Evolutionary conservation across 179 eudicot genomes (phyloP), one percentile per base, ranked within the genome.

Genomic region (Camellia oleifera): DNA sequence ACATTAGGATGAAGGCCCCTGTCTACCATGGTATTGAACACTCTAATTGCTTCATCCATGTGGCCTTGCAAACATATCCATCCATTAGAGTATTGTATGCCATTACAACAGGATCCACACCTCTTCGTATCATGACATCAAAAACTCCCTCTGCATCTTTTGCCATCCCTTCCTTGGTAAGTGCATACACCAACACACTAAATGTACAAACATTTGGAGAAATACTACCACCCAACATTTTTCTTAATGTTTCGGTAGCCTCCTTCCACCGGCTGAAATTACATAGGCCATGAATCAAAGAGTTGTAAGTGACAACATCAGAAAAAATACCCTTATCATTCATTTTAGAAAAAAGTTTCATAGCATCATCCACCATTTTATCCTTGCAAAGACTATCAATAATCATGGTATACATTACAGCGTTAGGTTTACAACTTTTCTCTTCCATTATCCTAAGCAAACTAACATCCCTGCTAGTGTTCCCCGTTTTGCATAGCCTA

Each of bases 231-330:
- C 14, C 32, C 68, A 23, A 6, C 68, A 63, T 63, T 23, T 18
- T 10, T 18, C 66, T 54, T 1, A 44, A 11, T 0, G 0, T 3
- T 26, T 0, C 1, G 32, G 32, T 45, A 4, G 26, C 82, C 9
- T 74, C 82, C 12, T 32, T 23, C 82, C 78, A 60, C 17, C 12
- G 73, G 12, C 69, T 74, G 12, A 45, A 40, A 68, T 52, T 23
- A 32, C 78, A 80, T 13, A 53, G 48, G 7, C 83, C 86, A 14
- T 57, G 77, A 73, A 80, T 54, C 20, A 83, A 69, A 9, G 76
- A 5, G 75, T 3, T 84, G 40, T 73, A 80, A 66, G 79, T 73
- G 54, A 77, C 17, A 18, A 74, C 76, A 77, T 77, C 32, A 0
- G 83, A 79, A 23, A 46, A 48, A 62, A 83, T 48, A 20, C 77